Conservation (phyloP, 2,329 filamentous ascomycete genomes). For the Neoarthrinium moseri region DNA sequence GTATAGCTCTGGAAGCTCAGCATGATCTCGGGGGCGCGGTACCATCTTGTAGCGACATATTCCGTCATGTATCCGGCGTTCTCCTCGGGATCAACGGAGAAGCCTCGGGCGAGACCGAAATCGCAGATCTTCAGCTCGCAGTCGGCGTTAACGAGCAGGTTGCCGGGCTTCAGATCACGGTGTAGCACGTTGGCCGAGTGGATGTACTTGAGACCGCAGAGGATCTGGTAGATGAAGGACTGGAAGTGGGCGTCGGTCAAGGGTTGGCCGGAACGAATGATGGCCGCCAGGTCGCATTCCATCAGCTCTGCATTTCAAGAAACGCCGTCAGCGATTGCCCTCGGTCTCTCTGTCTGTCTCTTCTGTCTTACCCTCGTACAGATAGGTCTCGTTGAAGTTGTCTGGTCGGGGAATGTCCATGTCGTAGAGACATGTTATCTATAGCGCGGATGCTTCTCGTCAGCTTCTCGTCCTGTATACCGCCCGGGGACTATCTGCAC, state of each 20-base stretch:
- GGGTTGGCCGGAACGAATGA: conserved; percentile 95
- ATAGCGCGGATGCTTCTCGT: conserved; percentile 34
- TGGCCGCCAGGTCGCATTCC: conserved; percentile 97
- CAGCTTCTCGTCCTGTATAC: too few species aligned
- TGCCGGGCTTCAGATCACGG: conserved; percentile 94
- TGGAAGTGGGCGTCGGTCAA: conserved; percentile 99
- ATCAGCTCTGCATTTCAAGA: conserved; percentile 71
- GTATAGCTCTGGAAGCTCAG: conserved; percentile 99
- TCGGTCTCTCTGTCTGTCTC: too few species aligned
- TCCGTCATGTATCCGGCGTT: conserved; percentile 99
- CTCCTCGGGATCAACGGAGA: conserved; percentile 95
- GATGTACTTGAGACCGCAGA: conserved; percentile 98
- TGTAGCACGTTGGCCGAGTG: conserved; percentile 98
- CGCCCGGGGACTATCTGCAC: too few species aligned
- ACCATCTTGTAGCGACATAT: conserved; percentile 98
- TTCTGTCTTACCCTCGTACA: conserved; percentile 93
- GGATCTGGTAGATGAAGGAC: conserved; percentile 99
- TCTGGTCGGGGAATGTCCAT: conserved; percentile 98
- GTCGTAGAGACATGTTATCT: conserved; percentile 99
- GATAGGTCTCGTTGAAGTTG: conserved; percentile 98
- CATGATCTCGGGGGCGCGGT: conserved; percentile 94
- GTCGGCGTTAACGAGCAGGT: conserved; percentile 96
- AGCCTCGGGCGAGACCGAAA: conserved; percentile 93
- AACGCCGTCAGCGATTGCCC: conserved; percentile 14
- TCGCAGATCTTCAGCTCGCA: conserved; percentile 99